These are phyloP conservation scores for Striga asiatica DNA, from an alignment of 257 asterid genomes.

Conservation along the genomic window DNA sequence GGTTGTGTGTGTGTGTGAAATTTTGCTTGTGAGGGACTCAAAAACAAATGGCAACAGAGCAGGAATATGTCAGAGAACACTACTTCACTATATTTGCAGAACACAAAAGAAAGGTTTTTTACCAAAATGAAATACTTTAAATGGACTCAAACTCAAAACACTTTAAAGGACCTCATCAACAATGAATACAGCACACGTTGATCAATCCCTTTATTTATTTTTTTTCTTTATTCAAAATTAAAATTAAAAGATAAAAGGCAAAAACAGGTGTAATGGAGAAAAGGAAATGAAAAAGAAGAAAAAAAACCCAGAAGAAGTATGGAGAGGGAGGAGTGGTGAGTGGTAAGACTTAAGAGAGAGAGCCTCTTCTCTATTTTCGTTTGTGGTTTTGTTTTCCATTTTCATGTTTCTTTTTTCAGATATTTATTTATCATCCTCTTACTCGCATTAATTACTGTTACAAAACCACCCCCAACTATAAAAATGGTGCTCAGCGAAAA, in stretches of 20 bases:
- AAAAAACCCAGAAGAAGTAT: slow-evolving; percentile 13
- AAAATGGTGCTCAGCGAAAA: background rate
- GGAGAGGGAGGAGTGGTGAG: slow-evolving; percentile 24
- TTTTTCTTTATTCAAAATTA: too few relatives aligned
- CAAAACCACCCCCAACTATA: slow-evolving; percentile 13
- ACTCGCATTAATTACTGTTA: background rate
- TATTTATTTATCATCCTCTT: background rate
- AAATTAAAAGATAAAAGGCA: too few relatives aligned
- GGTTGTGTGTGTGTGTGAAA: slow-evolving; percentile 19
- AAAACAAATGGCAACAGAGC: slow-evolving; percentile 28
- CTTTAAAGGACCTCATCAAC: slow-evolving; percentile 10
- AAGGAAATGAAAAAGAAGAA: background rate
- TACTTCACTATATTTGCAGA: slow-evolving; percentile 18
- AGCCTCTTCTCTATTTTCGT: slow-evolving; percentile 43
- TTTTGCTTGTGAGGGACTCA: slow-evolving; percentile 46
- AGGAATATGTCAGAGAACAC: slow-evolving; percentile 61
- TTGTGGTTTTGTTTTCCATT: slow-evolving; percentile 8
- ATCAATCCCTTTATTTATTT: too few relatives aligned
- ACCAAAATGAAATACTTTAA: too few relatives aligned
- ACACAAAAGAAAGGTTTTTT: too few relatives aligned
- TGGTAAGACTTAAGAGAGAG: slow-evolving; percentile 28
- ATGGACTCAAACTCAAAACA: slow-evolving; percentile 6
- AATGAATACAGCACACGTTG: too few relatives aligned
- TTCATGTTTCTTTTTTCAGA: background rate
- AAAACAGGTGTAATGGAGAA: slow-evolving; percentile 14